These are phyloP conservation scores for Fusarium odoratissimum DNA, from an alignment of 2,329 filamentous ascomycete species.

Conservation along the genomic window DNA sequence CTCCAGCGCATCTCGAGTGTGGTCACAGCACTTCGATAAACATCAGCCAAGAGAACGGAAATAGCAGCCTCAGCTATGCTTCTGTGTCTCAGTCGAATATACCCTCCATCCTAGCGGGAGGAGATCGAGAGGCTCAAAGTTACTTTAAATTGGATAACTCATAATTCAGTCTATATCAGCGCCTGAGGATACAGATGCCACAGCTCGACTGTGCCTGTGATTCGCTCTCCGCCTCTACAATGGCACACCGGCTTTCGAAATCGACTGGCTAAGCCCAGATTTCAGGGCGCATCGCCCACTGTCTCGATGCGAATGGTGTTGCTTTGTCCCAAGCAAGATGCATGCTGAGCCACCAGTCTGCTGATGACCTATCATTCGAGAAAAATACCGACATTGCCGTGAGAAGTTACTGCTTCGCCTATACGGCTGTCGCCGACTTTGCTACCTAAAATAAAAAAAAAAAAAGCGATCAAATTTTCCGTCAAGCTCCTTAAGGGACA, in stretches of 20 bases:
- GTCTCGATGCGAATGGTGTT: slow-evolving; percentile 36
- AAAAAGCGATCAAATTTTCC: slow-evolving; percentile 7
- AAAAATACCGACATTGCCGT: slow-evolving; percentile 1
- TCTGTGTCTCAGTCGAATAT: slow-evolving; percentile 22
- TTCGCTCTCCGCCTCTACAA: slow-evolving; percentile 18
- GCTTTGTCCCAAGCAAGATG: slow-evolving; percentile 32
- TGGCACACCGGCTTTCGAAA: slow-evolving; percentile 17
- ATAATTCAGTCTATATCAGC: slow-evolving; percentile 32
- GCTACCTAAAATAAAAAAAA: not conserved
- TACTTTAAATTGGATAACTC: slow-evolving; percentile 17
- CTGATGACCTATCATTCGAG: slow-evolving; percentile 21
- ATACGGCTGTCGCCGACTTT: slow-evolving; percentile 3
- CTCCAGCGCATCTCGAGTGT: slow-evolving; percentile 20
- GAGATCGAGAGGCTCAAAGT: slow-evolving; percentile 20
- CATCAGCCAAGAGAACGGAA: slow-evolving; percentile 17
- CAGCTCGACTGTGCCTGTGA: slow-evolving; percentile 17
- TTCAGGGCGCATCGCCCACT: slow-evolving; percentile 19
- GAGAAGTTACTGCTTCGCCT: slow-evolving; percentile 18
- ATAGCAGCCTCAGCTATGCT: slow-evolving; percentile 12
- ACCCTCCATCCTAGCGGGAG: slow-evolving; percentile 31
- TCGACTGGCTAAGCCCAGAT: slow-evolving; percentile 17
- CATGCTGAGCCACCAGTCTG: slow-evolving; percentile 23
- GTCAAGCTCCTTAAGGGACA: slow-evolving; percentile 1
- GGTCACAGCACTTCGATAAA: slow-evolving; percentile 16
- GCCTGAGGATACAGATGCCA: slow-evolving; percentile 15